Evolutionary conservation across 352 stramenopile genomes (phyloP), one percentile per base, ranked within the genome.

Genomic region (Phytophthora multivora): DNA sequence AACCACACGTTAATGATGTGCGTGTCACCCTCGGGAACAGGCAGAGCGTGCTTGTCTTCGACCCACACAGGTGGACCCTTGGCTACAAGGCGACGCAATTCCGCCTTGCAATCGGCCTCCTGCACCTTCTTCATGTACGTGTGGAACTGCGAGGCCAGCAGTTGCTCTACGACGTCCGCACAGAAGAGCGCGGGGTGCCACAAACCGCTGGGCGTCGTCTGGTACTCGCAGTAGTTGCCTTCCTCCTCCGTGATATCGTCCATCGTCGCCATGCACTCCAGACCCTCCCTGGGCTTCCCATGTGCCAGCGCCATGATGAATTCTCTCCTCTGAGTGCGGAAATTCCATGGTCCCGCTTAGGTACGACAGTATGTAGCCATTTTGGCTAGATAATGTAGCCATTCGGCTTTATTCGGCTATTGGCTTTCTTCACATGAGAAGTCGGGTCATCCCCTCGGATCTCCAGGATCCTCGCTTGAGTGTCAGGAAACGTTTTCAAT

Each of bases 231-330:
- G 74, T 95, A 96, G 74, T 93, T 94, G 12, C 79, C 73, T 2
- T 89, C 80, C 36, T 95, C 90, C 52, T 91, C 75, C 11, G 92
- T 98, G 69, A 98, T 98, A 74, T 98, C 93, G 61, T 98, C 95
- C 91, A 98, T 98, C 11, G 91, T 97, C 45, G 86, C 90, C 35
- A 98, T 76, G 71, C 95, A 98, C 66, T 95, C 89, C 75, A 98
- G 89, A 33, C 88, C 90, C 16, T 91, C 86, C 4, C 64, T 55
- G 9, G 93, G 93, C 58, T 83, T 89, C 31, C 91, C 86, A 55
- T 98, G 93, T 9, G 42, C 59, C 50, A 51, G 38, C 11, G 52
- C 39, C 52, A 61, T 61, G 15, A 28, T 18, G 25, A 48, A 48
- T 48, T 48, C 19, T 28, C 35, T n/a, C n/a, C n/a, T n/a, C n/a